A percentile compares a stretch with the other conserved stretches of the same genome.
Evolutionary conservation across 1,284 basidiomycete species (phyloP).

Genomic region (Microbotryomycetes sp.): DNA sequence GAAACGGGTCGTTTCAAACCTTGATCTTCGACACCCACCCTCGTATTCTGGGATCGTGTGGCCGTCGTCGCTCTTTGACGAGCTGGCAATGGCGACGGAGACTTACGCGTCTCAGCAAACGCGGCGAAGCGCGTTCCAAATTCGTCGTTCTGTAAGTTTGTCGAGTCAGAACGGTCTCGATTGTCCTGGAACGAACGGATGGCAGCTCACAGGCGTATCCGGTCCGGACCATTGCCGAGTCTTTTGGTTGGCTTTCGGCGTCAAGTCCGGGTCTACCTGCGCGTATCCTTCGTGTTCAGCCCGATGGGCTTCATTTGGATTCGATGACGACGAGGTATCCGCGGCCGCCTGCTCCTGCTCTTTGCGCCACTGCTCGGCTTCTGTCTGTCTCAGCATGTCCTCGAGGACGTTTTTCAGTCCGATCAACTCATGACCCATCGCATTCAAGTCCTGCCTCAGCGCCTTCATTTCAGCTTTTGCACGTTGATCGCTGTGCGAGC

Average conservation of each 20-base stretch:
- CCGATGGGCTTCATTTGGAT: neutral
- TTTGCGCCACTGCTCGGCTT: conserved; percentile 6
- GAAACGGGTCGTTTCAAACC: no score
- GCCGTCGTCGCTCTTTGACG: no score
- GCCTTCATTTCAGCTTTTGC: conserved; percentile 11
- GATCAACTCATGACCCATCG: conserved; percentile 26
- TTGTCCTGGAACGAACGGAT: neutral
- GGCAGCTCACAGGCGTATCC: neutral
- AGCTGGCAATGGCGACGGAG: no score
- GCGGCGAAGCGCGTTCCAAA: no score
- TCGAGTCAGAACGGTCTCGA: no score
- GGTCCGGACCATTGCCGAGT: neutral
- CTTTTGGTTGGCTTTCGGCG: neutral
- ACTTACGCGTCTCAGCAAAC: no score
- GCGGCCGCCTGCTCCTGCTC: conserved; percentile 14
- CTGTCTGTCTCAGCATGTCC: conserved; percentile 23
- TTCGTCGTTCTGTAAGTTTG: no score
- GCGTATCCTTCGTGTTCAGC: neutral
- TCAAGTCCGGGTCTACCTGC: neutral
- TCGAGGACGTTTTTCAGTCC: conserved; percentile 26
- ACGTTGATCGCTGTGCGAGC: neutral
- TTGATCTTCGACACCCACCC: no score
- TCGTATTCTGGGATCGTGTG: no score
- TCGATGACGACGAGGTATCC: neutral
- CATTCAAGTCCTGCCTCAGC: conserved; percentile 15